These are phyloP conservation scores for Aspergillus steynii DNA, from an alignment of 495 filamentous ascomycete species.

Conservation along the genomic window DNA sequence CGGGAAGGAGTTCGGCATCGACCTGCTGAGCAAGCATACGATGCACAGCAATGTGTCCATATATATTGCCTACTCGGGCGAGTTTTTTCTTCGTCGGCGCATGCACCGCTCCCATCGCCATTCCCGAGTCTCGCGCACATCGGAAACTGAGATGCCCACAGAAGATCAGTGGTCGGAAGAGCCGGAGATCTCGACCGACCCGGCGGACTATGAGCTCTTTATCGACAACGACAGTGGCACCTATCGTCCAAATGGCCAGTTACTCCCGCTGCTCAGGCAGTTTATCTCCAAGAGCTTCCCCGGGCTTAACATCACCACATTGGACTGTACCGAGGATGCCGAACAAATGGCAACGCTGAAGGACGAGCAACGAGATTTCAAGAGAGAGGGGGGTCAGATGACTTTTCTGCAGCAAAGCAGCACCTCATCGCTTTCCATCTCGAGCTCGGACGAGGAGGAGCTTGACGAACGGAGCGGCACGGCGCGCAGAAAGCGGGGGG, in stretches of 20 bases:
- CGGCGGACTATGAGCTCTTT: slow-evolving; percentile 75
- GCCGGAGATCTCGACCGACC: slow-evolving; percentile 49
- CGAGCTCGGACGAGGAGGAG: slow-evolving; percentile 74
- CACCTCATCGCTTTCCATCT: slow-evolving; percentile 56
- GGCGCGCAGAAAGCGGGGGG: slow-evolving; percentile 28
- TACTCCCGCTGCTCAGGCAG: slow-evolving; percentile 65
- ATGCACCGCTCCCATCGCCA: slow-evolving; percentile 40
- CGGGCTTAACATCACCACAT: slow-evolving; percentile 66
- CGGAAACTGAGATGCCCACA: slow-evolving; percentile 29
- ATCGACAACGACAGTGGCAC: slow-evolving; percentile 97
- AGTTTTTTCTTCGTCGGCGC: slow-evolving; percentile 85
- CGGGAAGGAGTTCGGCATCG: slow-evolving; percentile 90
- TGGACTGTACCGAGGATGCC: slow-evolving; percentile 67
- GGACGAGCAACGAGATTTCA: slow-evolving; percentile 59
- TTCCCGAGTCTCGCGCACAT: slow-evolving; percentile 20
- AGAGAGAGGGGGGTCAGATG: slow-evolving; percentile 63
- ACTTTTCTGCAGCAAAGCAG: slow-evolving; percentile 66
- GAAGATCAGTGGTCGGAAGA: slow-evolving; percentile 41
- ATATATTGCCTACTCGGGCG: slow-evolving; percentile 87
- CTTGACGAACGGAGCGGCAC: slow-evolving; percentile 56
- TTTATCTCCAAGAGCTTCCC: slow-evolving; percentile 73
- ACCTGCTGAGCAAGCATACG: slow-evolving; percentile 88
- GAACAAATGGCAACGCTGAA: slow-evolving; percentile 63
- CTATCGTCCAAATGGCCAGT: slow-evolving; percentile 77
- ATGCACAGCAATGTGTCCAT: slow-evolving; percentile 91